phyloP scores from a whole-genome alignment of 306 rosid genomes.

The Erythrophleum fordii region DNA sequence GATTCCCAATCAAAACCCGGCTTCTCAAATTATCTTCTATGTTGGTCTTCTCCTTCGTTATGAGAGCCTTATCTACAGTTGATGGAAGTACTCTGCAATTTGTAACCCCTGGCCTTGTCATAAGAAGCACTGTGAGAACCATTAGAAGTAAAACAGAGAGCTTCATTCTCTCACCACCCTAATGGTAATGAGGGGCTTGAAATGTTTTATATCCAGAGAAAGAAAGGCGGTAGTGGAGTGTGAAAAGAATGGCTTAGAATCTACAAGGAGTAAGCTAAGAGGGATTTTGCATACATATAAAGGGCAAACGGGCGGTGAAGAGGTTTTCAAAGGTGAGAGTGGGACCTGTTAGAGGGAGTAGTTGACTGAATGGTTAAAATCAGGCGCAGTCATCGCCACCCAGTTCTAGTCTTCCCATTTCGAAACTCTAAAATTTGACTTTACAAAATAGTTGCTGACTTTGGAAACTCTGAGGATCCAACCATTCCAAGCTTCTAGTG shows the following conservation, averaged over 20 bases:
- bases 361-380: slow-evolving; percentile 57
- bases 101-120: slow-evolving; percentile 39
- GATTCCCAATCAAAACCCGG: slow-evolving; percentile 40
- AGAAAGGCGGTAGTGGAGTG: slow-evolving; percentile 1
- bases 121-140: slow-evolving; percentile 35
- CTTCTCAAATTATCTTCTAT: neutral
- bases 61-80: neutral
- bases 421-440: slow-evolving; percentile 33
- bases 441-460: neutral
- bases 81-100: slow-evolving; percentile 49
- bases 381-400: slow-evolving; percentile 48
- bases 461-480: slow-evolving; percentile 29
- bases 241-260: slow-evolving; percentile 56
- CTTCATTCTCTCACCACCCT: slow-evolving; percentile 49
- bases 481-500: slow-evolving; percentile 32
- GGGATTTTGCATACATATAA: slow-evolving; percentile 35
- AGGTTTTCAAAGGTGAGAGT: slow-evolving; percentile 41
- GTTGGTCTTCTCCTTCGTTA: slow-evolving; percentile 22
- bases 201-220: slow-evolving; percentile 26
- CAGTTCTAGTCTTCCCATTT: slow-evolving; percentile 12
- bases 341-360: slow-evolving; percentile 50
- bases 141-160: slow-evolving; percentile 36
- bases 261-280: slow-evolving; percentile 43
- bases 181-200: slow-evolving; percentile 38
- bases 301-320: slow-evolving; percentile 65